A percentile compares a stretch with the other conserved stretches of the same genome.
These are phyloP conservation scores for Exobasidium cylindrosporum DNA, from an alignment of 1,284 basidiomycete species.

Conservation along the genomic window DNA sequence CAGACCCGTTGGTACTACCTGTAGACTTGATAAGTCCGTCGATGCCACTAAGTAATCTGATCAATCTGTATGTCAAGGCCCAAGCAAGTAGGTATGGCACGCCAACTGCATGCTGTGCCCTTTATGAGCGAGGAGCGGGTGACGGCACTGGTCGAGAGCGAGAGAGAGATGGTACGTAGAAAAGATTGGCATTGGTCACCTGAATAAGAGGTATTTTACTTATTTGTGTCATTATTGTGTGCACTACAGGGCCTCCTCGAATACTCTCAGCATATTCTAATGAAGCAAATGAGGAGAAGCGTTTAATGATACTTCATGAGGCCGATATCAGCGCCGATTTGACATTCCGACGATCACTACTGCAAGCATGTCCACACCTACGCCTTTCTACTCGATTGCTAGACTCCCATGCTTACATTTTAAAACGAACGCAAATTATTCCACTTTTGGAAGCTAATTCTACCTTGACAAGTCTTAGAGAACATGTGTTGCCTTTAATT, in stretches of 20 bases:
- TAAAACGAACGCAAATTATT: slow-evolving; percentile 37
- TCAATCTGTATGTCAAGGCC: slow-evolving; percentile 33
- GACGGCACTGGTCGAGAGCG: slow-evolving; percentile 50
- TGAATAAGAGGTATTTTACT: not conserved
- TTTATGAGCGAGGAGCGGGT: slow-evolving; percentile 48
- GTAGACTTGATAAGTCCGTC: slow-evolving; percentile 47
- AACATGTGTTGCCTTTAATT: slow-evolving; percentile 49
- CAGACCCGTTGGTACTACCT: slow-evolving; percentile 51
- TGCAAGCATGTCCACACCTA: slow-evolving; percentile 37
- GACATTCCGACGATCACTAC: slow-evolving; percentile 41
- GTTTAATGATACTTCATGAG: slow-evolving; percentile 30
- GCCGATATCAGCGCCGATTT: slow-evolving; percentile 40
- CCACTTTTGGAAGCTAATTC: slow-evolving; percentile 35
- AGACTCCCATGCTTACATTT: slow-evolving; percentile 49
- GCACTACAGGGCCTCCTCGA: slow-evolving; percentile 33
- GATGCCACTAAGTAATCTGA: slow-evolving; percentile 38
- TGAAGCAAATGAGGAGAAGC: slow-evolving; percentile 11
- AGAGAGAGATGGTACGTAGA: slow-evolving; percentile 37
- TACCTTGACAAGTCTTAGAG: slow-evolving; percentile 45
- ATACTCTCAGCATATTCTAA: slow-evolving; percentile 39
- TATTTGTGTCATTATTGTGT: not conserved
- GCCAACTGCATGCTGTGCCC: slow-evolving; percentile 37
- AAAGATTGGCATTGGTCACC: not conserved
- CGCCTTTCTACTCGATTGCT: slow-evolving; percentile 45
- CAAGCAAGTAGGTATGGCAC: slow-evolving; percentile 10